These are phyloP conservation scores for Fusarium miscanthi DNA, from an alignment of 2,329 filamentous ascomycete genomes.

Conservation along the genomic window DNA sequence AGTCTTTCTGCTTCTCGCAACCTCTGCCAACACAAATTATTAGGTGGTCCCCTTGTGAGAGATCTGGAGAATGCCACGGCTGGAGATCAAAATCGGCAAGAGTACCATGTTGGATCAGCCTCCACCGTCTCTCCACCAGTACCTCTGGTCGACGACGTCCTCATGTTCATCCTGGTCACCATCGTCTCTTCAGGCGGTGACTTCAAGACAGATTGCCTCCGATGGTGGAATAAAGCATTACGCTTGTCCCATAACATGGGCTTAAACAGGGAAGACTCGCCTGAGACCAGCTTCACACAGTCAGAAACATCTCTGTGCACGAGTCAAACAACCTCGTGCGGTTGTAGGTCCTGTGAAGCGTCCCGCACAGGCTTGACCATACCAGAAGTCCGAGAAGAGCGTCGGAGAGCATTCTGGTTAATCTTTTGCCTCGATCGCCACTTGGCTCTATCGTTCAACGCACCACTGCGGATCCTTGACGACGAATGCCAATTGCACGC, in stretches of 20 bases:
- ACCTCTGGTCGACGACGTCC: background rate
- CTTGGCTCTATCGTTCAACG: background rate
- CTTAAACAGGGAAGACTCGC: background rate
- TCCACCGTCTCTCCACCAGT: background rate
- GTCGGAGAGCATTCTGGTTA: background rate
- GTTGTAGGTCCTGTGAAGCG: background rate
- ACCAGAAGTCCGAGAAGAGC: background rate
- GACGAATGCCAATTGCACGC: background rate
- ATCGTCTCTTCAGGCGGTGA: background rate
- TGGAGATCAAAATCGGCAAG: background rate
- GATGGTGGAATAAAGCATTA: background rate
- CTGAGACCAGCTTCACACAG: background rate
- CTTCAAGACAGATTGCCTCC: background rate
- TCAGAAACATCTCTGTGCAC: background rate
- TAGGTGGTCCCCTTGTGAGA: background rate
- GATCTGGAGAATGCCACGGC: background rate
- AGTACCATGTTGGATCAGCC: background rate
- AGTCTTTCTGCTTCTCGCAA: no score
- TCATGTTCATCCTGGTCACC: background rate
- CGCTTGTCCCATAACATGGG: background rate
- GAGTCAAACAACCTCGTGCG: background rate
- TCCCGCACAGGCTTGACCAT: background rate
- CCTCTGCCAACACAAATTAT: background rate
- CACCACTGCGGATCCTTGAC: background rate
- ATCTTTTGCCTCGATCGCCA: constrained; percentile 1